phyloP scores from a whole-genome alignment of 257 asterid species.

The Perilla frutescens region DNA sequence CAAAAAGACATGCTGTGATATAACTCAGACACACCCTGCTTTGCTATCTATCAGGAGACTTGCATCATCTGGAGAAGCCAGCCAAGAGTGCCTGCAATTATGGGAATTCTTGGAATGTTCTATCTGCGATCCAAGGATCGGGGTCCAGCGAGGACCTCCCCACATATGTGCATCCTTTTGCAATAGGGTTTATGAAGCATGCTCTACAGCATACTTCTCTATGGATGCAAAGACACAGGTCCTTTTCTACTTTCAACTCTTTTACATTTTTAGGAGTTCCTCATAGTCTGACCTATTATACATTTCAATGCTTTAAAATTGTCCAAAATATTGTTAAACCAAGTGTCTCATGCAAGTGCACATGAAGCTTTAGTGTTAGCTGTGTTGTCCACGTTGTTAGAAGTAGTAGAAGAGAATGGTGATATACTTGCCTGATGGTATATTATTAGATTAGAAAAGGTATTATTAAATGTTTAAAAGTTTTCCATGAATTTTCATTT shows the following conservation, averaged over 20 bases:
- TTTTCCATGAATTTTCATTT: conserved; percentile 20
- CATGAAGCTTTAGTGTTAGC: conserved; percentile 5
- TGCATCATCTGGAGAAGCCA: conserved; percentile 95
- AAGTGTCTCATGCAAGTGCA: conserved; percentile 23
- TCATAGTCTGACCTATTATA: conserved; percentile 15
- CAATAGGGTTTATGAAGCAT: conserved; percentile 77
- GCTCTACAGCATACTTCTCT: conserved; percentile 83
- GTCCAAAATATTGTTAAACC: neutral
- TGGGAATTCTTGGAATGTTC: conserved; percentile 97
- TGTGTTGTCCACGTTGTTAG: conserved; percentile 16
- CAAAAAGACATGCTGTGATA: conserved; percentile 92
- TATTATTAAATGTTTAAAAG: neutral
- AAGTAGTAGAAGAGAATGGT: conserved; percentile 6
- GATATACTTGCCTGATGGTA: neutral
- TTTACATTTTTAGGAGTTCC: conserved; percentile 11
- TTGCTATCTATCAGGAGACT: conserved; percentile 79
- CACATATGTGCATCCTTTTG: conserved; percentile 77
- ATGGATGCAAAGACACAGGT: conserved; percentile 94
- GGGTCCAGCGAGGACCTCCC: conserved; percentile 86
- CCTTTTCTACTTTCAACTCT: conserved; percentile 17
- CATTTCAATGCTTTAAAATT: conserved; percentile 7
- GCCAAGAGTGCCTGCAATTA: conserved; percentile 87
- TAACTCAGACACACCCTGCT: conserved; percentile 87
- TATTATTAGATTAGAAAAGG: conserved; percentile 1
- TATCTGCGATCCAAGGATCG: conserved; percentile 89